A percentile compares a stretch with the other conserved stretches of the same genome.
Conservation (phyloP, 1,284 basidiomycete species). For the Moniliophthora roreri region DNA sequence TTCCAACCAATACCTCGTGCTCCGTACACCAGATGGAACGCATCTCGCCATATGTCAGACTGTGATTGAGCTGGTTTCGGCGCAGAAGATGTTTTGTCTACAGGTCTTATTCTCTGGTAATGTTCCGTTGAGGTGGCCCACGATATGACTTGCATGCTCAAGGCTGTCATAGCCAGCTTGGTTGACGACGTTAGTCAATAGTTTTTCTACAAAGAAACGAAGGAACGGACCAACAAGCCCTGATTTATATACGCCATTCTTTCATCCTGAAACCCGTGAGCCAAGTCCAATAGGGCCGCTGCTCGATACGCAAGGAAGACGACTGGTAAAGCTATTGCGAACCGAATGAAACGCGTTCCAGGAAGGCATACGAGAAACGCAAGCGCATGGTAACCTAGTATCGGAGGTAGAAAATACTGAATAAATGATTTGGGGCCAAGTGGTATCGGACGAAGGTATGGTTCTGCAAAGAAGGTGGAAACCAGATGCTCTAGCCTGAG, state of each 20-base stretch:
- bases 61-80: constrained; percentile 8
- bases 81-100: too few relatives aligned
- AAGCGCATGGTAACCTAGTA: constrained; percentile 42
- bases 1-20: constrained; percentile 57
- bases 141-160: constrained; percentile 32
- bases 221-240: constrained; percentile 32
- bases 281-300: constrained; percentile 40
- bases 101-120: constrained; percentile 21
- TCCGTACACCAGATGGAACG: constrained; percentile 44
- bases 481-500: not conserved
- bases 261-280: constrained; percentile 28
- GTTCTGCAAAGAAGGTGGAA: not conserved
- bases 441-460: constrained; percentile 17
- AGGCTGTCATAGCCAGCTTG: constrained; percentile 32
- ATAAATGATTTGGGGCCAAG: constrained; percentile 29
- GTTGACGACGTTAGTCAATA: not conserved
- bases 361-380: constrained; percentile 48
- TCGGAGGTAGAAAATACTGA: constrained; percentile 34
- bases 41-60: constrained; percentile 30
- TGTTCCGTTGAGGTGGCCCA: constrained; percentile 36
- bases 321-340: constrained; percentile 44
- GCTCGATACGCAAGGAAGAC: constrained; percentile 40
- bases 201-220: constrained; percentile 6
- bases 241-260: constrained; percentile 37
- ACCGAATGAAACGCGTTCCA: constrained; percentile 38